Conservation (phyloP, 2,329 filamentous ascomycete species). For the Chalaropsis ovoidea region DNA sequence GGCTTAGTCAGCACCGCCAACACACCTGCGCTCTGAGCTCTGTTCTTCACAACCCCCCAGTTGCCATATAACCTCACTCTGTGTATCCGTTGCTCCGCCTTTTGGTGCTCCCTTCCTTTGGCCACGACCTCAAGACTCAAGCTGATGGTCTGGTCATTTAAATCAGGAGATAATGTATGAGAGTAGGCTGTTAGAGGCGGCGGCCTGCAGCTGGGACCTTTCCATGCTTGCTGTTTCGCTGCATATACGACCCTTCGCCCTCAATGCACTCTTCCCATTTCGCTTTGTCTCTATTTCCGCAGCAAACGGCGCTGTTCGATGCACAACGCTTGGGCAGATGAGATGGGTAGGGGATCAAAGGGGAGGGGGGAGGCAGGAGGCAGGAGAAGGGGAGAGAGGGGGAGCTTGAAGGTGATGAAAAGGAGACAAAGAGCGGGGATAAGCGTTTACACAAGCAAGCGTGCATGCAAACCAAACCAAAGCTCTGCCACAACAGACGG, state of each 20-base stretch:
- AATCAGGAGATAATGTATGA: constrained; percentile 12
- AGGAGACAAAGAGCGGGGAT: no score
- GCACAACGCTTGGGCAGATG: not conserved
- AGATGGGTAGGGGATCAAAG: not conserved
- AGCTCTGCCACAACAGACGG: no score
- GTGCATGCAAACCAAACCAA: no score
- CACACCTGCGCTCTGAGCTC: not conserved
- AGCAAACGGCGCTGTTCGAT: not conserved
- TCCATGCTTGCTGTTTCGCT: constrained; percentile 11
- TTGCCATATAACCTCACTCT: not conserved
- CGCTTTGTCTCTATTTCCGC: not conserved
- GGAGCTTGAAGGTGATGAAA: no score
- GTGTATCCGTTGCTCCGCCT: not conserved
- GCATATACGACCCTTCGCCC: constrained; percentile 11
- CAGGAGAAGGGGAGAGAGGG: no score
- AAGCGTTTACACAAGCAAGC: no score
- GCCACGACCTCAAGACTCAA: not conserved
- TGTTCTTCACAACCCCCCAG: no score
- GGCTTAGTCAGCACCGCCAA: not conserved
- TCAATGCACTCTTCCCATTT: constrained; percentile 2
- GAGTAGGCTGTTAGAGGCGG: constrained; percentile 6
- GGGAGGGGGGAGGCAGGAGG: not conserved
- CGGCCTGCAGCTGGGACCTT: constrained; percentile 9
- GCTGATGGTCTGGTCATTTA: constrained; percentile 3
- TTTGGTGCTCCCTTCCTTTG: not conserved